Base-by-base conservation (phyloP, 1,284 basidiomycete genomes). In the Tetrapyrgos nigripes region DNA sequence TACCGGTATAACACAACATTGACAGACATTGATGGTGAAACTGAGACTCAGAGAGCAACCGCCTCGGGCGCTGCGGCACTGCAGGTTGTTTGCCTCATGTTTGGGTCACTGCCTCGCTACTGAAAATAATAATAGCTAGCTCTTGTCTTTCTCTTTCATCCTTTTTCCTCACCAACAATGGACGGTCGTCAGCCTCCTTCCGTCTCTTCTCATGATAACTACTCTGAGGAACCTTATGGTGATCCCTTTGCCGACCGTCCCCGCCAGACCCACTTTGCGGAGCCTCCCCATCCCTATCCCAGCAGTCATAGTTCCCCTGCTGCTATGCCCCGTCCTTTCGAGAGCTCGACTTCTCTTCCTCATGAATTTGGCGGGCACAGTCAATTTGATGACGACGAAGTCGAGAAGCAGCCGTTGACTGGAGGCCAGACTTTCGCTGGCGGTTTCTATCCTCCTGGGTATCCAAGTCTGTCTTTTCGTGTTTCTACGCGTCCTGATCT, bases 391-490 rank as follows among this genome's bases (percentile, higher is more conserved):
- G 86, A 91, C 50, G 89, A 91, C 4, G 83, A 79, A 62, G 70
- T 83, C 37, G 91, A 93, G 74, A 92, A 92, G 67, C 80, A 84
- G 63, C 91, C 90, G 23, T 75, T 93, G 66, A 90, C 83, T 31
- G 76, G 75, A 45, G 83, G 81, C 29, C 77, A 86, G 61, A 69
- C 63, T 58, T 86, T 83, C 64, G 66, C 79, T 55, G 80, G 84
- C 60, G 83, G 87, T 46, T 86, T 86, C 67, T 93, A 93, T 66
- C 90, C 90, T 52, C 89, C 90, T 37, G 76, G 77, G 89, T 89
- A 69, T 72, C 87, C 77, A 45, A 35, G 29, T 54, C 28, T 33
- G 33, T 13, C 49, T 61, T 55, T 44, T 54, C 28, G 47, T 33
- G 13, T 19, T 47, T 11, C 43, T 31, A 37, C 55, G 24, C 31